Base-by-base conservation (phyloP, 2,329 filamentous ascomycete genomes). In the Cordyceps militaris region DNA sequence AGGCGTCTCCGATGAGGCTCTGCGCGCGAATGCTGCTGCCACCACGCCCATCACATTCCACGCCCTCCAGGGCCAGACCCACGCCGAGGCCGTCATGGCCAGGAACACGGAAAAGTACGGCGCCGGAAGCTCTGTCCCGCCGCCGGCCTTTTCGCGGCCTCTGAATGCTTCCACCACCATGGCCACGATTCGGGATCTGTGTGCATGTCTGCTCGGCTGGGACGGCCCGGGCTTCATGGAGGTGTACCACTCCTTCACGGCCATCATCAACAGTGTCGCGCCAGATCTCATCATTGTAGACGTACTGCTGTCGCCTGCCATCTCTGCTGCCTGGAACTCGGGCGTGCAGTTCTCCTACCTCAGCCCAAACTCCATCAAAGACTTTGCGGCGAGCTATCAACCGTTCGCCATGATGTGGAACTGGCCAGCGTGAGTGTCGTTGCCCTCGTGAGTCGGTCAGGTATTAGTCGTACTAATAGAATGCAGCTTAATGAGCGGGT, bases 251-350 rank as follows among this genome's bases (percentile, higher is more conserved):
- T 71, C 69, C 42, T 71, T 72, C 47, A 48, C 70, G 0, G 67
- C 71, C 2, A 71, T 78, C 24, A 64, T 79, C 52, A 60, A 69
- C 3, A 60, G 65, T 0, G 63, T 77, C 0, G 58, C 67, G 4
- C 74, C 78, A 0, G 69, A 72, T 26, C 58, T 78, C 1, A 66
- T 76, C 6, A 71, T 76, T 2, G 66, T 76, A 3, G 76, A 81
- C 50, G 71, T 71, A 2, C 65, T 77, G 19, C 73, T 80, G 59
- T 65, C 71, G 1, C 73, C 76, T 19, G 77, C 65, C 0, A 58
- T 76, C 8, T 75, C 78, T 34, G 76, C 74, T 1, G 75, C 71
- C 52, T 71, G 70, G 26, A 68, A 69, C 4, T 56, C 69, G 3
- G 65, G 65, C 0, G 61, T 69, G 34, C 69, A 69, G 6, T 70